A percentile compares a stretch with the other conserved stretches of the same genome.
Evolutionary conservation across 73 alveolate species (phyloP).

Genomic region (Symbiodinium pilosum): DNA sequence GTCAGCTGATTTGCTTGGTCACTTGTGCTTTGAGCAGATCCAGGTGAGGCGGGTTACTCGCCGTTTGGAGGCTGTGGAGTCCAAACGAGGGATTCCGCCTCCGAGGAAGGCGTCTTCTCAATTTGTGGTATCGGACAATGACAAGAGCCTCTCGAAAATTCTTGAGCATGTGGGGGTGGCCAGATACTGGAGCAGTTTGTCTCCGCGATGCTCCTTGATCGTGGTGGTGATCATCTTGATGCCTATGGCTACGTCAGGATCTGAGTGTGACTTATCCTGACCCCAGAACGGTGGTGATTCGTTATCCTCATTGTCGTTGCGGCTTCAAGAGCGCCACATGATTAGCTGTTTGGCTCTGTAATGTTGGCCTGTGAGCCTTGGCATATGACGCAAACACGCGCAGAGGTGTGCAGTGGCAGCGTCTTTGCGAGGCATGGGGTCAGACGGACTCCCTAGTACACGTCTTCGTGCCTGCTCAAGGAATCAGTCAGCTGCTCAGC

Average conservation of each 20-base stretch:
- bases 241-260: conserved; percentile 39
- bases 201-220: conserved; percentile 10
- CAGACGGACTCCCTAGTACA: conserved; percentile 29
- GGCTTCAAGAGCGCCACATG: neutral
- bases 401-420: neutral
- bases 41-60: conserved; percentile 33
- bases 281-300: too few relatives aligned
- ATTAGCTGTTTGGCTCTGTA: neutral
- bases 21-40: neutral
- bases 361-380: too few relatives aligned
- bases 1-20: too few relatives aligned
- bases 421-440: conserved; percentile 53
- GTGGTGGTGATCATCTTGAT: conserved; percentile 57
- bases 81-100: conserved; percentile 1
- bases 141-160: too few relatives aligned
- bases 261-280: too few relatives aligned
- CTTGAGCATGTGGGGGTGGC: neutral
- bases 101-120: conserved; percentile 38
- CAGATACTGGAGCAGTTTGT: conserved; percentile 35
- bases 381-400: neutral
- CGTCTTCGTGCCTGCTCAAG: conserved; percentile 45
- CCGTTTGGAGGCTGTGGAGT: conserved; percentile 31
- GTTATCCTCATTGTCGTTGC: too few relatives aligned
- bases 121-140: neutral
- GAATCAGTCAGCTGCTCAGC: neutral